Percentiles rank a stretch among this genome's conserved stretches.
Conservation (phyloP, 352 stramenopile species). For the Globisporangium rhizosaccharum region DNA sequence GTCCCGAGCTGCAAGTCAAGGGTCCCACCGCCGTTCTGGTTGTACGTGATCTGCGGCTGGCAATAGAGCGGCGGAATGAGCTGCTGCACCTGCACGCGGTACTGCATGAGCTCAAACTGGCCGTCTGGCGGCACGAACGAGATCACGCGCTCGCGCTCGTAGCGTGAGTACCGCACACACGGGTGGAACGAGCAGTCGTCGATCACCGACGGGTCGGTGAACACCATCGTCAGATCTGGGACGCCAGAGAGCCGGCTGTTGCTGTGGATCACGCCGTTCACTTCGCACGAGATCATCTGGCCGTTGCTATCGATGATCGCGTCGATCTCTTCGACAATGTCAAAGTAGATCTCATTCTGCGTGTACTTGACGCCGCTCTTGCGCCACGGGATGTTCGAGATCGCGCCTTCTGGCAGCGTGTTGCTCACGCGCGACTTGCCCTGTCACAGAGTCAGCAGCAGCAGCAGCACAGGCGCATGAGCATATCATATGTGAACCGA, state of each 20-base stretch:
- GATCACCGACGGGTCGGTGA: constrained; percentile 94
- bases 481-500: background rate
- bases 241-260: constrained; percentile 95
- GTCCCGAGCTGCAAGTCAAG: constrained; percentile 72
- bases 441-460: constrained; percentile 6
- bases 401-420: constrained; percentile 86
- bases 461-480: background rate
- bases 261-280: constrained; percentile 93
- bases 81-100: constrained; percentile 79
- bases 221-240: constrained; percentile 96
- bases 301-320: constrained; percentile 93
- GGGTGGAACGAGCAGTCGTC: constrained; percentile 98
- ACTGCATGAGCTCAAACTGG: constrained; percentile 93
- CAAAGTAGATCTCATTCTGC: constrained; percentile 98
- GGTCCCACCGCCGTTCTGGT: constrained; percentile 59
- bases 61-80: constrained; percentile 86
- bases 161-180: constrained; percentile 95
- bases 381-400: constrained; percentile 97
- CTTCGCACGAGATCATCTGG: constrained; percentile 91
- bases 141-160: constrained; percentile 94
- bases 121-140: constrained; percentile 98
- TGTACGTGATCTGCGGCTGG: constrained; percentile 83
- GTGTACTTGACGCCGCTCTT: constrained; percentile 94
- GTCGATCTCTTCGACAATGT: constrained; percentile 98
- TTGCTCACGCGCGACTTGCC: constrained; percentile 90